These are phyloP conservation scores for Candida dajiaensis DNA, from an alignment of 805 yeast species.

Conservation along the genomic window DNA sequence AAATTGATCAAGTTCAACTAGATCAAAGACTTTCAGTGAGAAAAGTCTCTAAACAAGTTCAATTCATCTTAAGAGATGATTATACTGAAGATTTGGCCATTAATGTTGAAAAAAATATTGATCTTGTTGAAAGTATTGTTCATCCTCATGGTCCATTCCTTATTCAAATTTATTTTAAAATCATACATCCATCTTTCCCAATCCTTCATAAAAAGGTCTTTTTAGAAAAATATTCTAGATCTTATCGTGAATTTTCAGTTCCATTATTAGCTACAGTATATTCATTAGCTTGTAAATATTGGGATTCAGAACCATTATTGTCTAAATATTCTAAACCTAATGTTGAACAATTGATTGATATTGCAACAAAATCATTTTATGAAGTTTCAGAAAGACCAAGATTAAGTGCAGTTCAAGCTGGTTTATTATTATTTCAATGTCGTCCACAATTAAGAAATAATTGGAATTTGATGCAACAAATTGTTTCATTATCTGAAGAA, in stretches of 20 bases:
- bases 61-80: conserved; percentile 78
- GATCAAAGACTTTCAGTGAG: conserved; percentile 63
- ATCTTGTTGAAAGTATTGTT: conserved; percentile 75
- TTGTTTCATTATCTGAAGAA: conserved; percentile 84
- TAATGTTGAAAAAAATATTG: conserved; percentile 70
- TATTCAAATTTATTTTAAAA: conserved; percentile 74
- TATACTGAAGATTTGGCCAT: conserved; percentile 63
- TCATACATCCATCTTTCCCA: conserved; percentile 89
- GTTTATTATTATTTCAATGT: conserved; percentile 65
- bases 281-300: conserved; percentile 85
- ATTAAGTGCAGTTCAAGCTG: conserved; percentile 88
- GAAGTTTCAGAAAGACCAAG: conserved; percentile 84
- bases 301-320: conserved; percentile 71
- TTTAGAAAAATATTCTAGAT: conserved; percentile 82
- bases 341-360: conserved; percentile 57
- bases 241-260: conserved; percentile 88
- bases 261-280: conserved; percentile 90
- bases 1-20: conserved; percentile 75
- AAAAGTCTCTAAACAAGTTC: conserved; percentile 69
- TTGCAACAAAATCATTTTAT: conserved; percentile 58
- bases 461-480: conserved; percentile 83
- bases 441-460: conserved; percentile 55
- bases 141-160: conserved; percentile 89
- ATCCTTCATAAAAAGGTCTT: conserved; percentile 87
- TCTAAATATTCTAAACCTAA: conserved; percentile 78